Percentiles rank a stretch among this genome's conserved stretches.
phyloP scores from a whole-genome alignment of 805 yeast species.

The Yarrowia osloensis region DNA sequence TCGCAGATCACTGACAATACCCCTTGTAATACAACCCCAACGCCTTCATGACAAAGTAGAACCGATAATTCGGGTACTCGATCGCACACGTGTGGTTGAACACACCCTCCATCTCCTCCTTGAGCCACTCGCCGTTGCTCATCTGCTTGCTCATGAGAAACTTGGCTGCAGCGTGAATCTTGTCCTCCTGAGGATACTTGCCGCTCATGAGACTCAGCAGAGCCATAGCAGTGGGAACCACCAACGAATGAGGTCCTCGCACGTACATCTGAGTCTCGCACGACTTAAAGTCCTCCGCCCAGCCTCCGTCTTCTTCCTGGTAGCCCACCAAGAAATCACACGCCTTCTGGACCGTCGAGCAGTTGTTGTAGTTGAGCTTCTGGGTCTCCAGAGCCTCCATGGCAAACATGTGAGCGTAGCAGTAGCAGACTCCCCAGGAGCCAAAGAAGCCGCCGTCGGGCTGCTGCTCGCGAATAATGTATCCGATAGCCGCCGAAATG shows the following conservation, averaged over 20 bases:
- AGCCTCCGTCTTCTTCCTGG: constrained; percentile 89
- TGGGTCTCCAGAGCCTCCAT: constrained; percentile 82
- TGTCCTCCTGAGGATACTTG: constrained; percentile 67
- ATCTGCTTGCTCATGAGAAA: constrained; percentile 68
- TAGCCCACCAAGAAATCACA: constrained; percentile 79
- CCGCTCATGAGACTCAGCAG: constrained; percentile 78
- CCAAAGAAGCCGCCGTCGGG: constrained; percentile 97
- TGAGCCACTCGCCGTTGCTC: constrained; percentile 78
- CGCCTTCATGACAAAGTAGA: constrained; percentile 88
- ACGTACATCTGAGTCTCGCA: constrained; percentile 81
- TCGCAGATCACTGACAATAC: constrained; percentile 31
- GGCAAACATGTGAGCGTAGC: constrained; percentile 98
- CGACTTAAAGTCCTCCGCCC: constrained; percentile 94
- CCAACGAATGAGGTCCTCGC: constrained; percentile 59
- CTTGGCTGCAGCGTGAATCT: constrained; percentile 62
- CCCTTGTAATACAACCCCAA: constrained; percentile 63
- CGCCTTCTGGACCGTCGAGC: constrained; percentile 64
- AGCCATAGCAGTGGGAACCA: constrained; percentile 94
- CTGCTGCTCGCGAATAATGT: constrained; percentile 67
- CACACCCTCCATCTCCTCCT: constrained; percentile 89
- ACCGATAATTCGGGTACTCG: constrained; percentile 92
- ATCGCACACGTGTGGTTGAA: constrained; percentile 93
- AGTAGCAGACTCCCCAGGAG: constrained; percentile 95
- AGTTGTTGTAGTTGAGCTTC: constrained; percentile 62
- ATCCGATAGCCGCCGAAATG: constrained; percentile 70